Evolutionary conservation across 2,329 filamentous ascomycete species (phyloP).

Genomic region (Stachybotrys elegans): DNA sequence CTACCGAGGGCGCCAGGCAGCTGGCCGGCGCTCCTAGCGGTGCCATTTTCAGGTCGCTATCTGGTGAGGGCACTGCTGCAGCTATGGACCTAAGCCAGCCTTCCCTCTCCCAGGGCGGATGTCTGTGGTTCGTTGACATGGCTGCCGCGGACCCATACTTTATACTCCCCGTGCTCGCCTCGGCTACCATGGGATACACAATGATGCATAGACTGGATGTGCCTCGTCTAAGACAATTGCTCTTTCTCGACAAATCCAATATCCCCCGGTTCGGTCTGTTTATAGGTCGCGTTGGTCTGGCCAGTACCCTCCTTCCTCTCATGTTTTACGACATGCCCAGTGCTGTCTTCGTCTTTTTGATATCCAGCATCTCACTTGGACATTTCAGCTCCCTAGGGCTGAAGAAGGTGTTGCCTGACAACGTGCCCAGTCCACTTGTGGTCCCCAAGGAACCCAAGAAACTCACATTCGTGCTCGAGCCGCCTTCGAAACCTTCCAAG

Average conservation of each 20-base stretch:
- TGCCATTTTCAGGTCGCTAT: conserved; percentile 20
- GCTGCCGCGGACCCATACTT: conserved; percentile 46
- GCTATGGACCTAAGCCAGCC: conserved; percentile 25
- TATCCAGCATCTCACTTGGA: conserved; percentile 28
- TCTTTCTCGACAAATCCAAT: conserved; percentile 14
- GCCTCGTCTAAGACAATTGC: conserved; percentile 19
- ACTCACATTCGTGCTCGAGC: too few species aligned
- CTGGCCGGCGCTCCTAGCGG: conserved; percentile 29
- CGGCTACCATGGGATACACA: conserved; percentile 20
- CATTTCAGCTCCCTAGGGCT: conserved; percentile 27
- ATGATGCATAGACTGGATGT: conserved; percentile 22
- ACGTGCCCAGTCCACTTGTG: too few species aligned
- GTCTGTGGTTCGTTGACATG: conserved; percentile 52
- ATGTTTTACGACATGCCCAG: conserved; percentile 30
- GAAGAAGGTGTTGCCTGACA: conserved; percentile 14
- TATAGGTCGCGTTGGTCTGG: conserved; percentile 24
- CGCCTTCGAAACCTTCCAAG: too few species aligned
- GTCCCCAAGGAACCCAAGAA: too few species aligned
- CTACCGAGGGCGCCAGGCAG: conserved; percentile 46
- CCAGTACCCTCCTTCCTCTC: conserved; percentile 28
- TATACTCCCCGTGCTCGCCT: conserved; percentile 37
- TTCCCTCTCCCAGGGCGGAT: conserved; percentile 43
- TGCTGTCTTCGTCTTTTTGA: conserved; percentile 36
- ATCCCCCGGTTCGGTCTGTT: conserved; percentile 16
- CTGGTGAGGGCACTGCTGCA: conserved; percentile 13